Percentiles rank a stretch among this genome's conserved stretches.
These are phyloP conservation scores for Fragaria iinumae DNA, from an alignment of 306 rosid genomes.

Conservation along the genomic window DNA sequence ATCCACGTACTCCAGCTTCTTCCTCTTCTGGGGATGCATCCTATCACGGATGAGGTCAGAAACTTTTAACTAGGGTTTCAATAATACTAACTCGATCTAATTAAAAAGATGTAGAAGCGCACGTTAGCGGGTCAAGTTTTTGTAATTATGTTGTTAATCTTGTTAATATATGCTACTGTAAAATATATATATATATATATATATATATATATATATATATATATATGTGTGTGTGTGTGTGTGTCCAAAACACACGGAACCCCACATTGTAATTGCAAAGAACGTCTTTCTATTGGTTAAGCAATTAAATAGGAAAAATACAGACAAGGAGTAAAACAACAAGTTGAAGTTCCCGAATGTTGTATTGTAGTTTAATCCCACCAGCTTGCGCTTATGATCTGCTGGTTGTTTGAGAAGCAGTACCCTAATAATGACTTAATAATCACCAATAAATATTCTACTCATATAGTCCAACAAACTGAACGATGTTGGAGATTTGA, in stretches of 20 bases:
- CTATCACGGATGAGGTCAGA: not conserved
- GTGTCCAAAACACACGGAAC: not conserved
- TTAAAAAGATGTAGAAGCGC: not conserved
- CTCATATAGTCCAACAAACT: too few relatives aligned
- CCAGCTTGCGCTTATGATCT: conserved; percentile 1
- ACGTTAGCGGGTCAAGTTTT: too few relatives aligned
- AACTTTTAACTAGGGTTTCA: not conserved
- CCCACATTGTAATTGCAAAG: not conserved
- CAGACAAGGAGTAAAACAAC: conserved; percentile 27
- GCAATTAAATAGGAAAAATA: not conserved
- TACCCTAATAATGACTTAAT: too few relatives aligned
- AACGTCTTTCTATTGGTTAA: not conserved
- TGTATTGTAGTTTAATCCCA: conserved; percentile 12
- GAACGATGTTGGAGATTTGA: too few relatives aligned
- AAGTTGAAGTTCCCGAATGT: conserved; percentile 15
- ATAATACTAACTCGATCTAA: not conserved
- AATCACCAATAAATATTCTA: too few relatives aligned
- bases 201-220: too few relatives aligned
- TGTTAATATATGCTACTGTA: not conserved
- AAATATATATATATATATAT: too few relatives aligned
- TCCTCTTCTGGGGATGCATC: not conserved
- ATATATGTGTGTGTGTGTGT: too few relatives aligned
- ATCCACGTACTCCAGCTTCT: not conserved
- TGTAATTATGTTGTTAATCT: too few relatives aligned
- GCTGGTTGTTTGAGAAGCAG: conserved; percentile 35